Percentiles rank a stretch among this genome's conserved stretches.
Conservation (phyloP, 2,329 filamentous ascomycete species). For the Domatiomyces globalis region DNA sequence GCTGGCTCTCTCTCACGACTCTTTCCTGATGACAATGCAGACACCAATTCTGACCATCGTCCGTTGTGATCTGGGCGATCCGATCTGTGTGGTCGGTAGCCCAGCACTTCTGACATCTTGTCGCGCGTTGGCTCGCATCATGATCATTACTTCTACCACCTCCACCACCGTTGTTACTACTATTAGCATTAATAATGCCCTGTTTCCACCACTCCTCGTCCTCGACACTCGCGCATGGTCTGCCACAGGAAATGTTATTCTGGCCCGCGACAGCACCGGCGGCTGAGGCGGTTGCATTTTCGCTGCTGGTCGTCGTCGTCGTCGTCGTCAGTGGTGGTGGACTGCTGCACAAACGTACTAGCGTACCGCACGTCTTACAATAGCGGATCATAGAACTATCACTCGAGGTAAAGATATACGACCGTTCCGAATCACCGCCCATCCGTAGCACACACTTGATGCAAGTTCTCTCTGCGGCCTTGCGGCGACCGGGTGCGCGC, state of each 20-base stretch:
- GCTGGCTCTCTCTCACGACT: not conserved
- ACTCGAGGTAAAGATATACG: not conserved
- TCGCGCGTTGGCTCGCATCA: slow-evolving; percentile 1
- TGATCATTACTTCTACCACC: not conserved
- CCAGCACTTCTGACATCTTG: slow-evolving; percentile 7
- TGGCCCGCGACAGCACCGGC: not conserved
- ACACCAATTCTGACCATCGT: not conserved
- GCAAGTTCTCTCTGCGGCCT: slow-evolving; percentile 14
- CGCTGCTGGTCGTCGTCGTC: not conserved
- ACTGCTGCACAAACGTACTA: not conserved
- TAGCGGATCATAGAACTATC: not conserved
- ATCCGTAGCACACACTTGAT: slow-evolving; percentile 9
- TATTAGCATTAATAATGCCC: not conserved
- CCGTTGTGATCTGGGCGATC: not conserved
- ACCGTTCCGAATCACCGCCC: slow-evolving; percentile 10
- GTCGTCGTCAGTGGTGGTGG: too few species aligned
- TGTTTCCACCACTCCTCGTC: not conserved
- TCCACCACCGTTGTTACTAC: not conserved
- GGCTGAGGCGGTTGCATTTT: not conserved
- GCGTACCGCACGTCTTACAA: not conserved
- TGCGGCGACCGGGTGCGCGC: slow-evolving; percentile 13
- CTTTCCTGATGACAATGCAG: not conserved
- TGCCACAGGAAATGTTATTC: not conserved
- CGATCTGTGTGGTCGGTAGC: slow-evolving; percentile 6
- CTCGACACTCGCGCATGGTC: not conserved